phyloP scores from a whole-genome alignment of 441 rosid genomes.

The Populus hybrid region DNA sequence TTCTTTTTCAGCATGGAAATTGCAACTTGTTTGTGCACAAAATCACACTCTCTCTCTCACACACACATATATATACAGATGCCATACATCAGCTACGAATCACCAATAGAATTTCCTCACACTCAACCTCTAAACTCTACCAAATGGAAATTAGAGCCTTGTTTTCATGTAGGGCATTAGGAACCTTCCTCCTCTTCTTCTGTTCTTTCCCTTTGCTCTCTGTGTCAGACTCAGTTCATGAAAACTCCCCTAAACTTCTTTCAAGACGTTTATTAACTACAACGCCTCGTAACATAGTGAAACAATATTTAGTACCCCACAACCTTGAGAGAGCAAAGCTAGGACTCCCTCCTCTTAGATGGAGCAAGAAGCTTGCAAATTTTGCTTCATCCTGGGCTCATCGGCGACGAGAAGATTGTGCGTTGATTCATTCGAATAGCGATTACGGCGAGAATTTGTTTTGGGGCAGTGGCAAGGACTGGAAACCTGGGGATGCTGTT shows the following conservation, averaged over 20 bases:
- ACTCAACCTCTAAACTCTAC: background rate
- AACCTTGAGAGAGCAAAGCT: slow-evolving; percentile 39
- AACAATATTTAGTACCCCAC: slow-evolving; percentile 41
- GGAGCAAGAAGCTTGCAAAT: slow-evolving; percentile 49
- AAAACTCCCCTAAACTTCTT: background rate
- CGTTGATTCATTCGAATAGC: slow-evolving; percentile 43
- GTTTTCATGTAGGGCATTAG: slow-evolving; percentile 18
- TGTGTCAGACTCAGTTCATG: slow-evolving; percentile 3
- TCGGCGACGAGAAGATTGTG: slow-evolving; percentile 40
- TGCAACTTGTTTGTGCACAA: background rate
- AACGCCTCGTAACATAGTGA: background rate
- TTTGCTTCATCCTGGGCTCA: slow-evolving; percentile 42
- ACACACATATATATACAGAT: background rate
- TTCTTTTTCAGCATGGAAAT: slow-evolving; percentile 16
- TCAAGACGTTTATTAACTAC: slow-evolving; percentile 11
- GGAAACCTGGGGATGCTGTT: slow-evolving; percentile 45
- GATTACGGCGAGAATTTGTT: slow-evolving; percentile 55
- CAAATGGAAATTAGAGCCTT: background rate
- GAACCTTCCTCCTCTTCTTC: slow-evolving; percentile 22
- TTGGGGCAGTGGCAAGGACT: slow-evolving; percentile 53
- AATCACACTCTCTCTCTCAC: background rate
- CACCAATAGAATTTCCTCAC: background rate
- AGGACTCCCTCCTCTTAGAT: slow-evolving; percentile 47
- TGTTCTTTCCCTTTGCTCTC: slow-evolving; percentile 11
- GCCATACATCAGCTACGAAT: background rate